phyloP scores from a whole-genome alignment of 108 stramenopile genomes.

The Pseudonitzschia pungens region DNA sequence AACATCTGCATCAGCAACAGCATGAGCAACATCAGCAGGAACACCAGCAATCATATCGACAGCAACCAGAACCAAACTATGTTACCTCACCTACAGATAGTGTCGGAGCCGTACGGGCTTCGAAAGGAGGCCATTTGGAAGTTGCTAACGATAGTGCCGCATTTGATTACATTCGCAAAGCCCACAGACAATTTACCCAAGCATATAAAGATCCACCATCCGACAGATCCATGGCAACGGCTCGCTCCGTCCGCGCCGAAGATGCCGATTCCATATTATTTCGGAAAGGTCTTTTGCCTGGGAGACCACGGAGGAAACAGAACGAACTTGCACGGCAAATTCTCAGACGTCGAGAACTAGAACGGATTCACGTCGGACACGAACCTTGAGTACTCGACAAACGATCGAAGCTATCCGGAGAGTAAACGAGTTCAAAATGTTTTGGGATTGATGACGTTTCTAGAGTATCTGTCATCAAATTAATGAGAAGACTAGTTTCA shows the following conservation, averaged over 20 bases:
- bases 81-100: constrained; percentile 8
- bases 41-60: not conserved
- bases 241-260: constrained; percentile 6
- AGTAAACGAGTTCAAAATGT: too few species aligned
- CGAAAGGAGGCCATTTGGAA: not conserved
- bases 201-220: constrained; percentile 10
- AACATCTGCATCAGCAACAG: not conserved
- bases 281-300: not conserved
- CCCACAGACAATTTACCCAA: not conserved
- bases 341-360: not conserved
- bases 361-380: not conserved
- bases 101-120: constrained; percentile 1
- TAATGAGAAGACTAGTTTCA: too few species aligned
- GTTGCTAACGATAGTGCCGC: not conserved
- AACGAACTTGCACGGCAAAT: constrained; percentile 2
- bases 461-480: too few species aligned
- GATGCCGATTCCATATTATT: constrained; percentile 4
- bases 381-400: not conserved
- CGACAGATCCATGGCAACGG: constrained; percentile 8
- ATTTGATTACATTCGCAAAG: constrained; percentile 16
- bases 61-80: not conserved
- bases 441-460: too few species aligned
- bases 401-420: too few species aligned
- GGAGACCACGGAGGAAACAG: not conserved
- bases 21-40: not conserved